Percentiles rank a stretch among this genome's conserved stretches.
Evolutionary conservation across 2,329 filamentous ascomycete species (phyloP).

Genomic region (Thelonectria discophora): DNA sequence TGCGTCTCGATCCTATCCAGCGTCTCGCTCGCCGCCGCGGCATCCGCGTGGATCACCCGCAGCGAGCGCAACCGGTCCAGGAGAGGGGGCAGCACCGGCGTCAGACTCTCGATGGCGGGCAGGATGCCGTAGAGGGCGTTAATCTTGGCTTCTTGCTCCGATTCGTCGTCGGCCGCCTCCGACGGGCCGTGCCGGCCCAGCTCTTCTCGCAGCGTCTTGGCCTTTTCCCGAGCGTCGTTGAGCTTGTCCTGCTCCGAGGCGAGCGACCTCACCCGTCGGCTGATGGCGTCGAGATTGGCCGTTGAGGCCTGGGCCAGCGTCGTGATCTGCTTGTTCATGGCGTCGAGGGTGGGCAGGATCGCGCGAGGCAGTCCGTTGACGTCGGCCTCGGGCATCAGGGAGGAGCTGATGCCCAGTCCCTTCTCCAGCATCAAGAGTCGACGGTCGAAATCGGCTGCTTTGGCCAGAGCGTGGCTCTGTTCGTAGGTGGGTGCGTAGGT

Average conservation of each 20-base stretch:
- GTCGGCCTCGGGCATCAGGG: slow-evolving; percentile 70
- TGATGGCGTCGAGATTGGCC: slow-evolving; percentile 76
- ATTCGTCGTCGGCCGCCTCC: slow-evolving; percentile 60
- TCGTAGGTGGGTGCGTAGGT: slow-evolving; percentile 72
- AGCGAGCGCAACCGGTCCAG: slow-evolving; percentile 87
- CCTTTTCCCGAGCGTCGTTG: slow-evolving; percentile 70
- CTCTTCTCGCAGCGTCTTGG: slow-evolving; percentile 69
- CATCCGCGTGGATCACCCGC: slow-evolving; percentile 84
- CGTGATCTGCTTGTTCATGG: slow-evolving; percentile 81
- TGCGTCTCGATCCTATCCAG: slow-evolving; percentile 79
- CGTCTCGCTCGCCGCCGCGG: slow-evolving; percentile 80
- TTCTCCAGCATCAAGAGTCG: slow-evolving; percentile 82
- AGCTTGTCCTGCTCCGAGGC: slow-evolving; percentile 77
- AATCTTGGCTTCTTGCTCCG: slow-evolving; percentile 84
- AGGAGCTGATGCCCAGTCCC: slow-evolving; percentile 79
- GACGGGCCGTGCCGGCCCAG: slow-evolving; percentile 57
- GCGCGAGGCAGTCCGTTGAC: slow-evolving; percentile 68
- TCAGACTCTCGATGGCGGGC: slow-evolving; percentile 85
- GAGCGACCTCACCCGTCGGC: slow-evolving; percentile 73
- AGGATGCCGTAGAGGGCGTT: slow-evolving; percentile 90
- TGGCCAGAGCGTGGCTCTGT: slow-evolving; percentile 75
- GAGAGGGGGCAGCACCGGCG: slow-evolving; percentile 84
- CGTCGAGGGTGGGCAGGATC: slow-evolving; percentile 82
- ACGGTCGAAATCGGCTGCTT: slow-evolving; percentile 87
- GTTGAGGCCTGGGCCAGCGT: slow-evolving; percentile 78